These are phyloP conservation scores for Calonectria pauciramosa DNA, from an alignment of 2,329 filamentous ascomycete genomes.

Conservation along the genomic window DNA sequence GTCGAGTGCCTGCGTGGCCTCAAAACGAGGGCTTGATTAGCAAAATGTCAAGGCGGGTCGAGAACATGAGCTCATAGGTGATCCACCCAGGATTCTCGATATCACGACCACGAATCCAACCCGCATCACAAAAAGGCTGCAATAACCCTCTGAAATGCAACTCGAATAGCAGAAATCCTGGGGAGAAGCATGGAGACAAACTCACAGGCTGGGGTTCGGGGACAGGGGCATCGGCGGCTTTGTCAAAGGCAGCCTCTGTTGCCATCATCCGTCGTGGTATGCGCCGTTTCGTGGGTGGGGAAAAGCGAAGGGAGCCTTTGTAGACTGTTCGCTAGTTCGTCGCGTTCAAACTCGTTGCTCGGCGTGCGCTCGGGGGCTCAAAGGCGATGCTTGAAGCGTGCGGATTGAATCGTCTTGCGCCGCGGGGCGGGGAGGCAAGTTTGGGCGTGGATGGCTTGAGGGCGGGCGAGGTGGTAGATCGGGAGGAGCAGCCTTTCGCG, in stretches of 20 bases:
- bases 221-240: constrained; percentile 67
- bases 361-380: constrained; percentile 34
- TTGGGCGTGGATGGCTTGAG: constrained; percentile 27
- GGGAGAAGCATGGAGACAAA: constrained; percentile 29
- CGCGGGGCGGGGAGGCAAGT: constrained; percentile 27
- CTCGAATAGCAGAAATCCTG: background rate
- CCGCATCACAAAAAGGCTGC: background rate
- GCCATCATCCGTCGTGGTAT: constrained; percentile 73
- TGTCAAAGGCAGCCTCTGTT: constrained; percentile 70
- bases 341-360: constrained; percentile 31
- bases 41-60: constrained; percentile 18
- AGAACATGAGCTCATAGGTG: constrained; percentile 11
- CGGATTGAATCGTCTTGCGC: constrained; percentile 27
- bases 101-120: background rate
- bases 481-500: background rate
- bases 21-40: constrained; percentile 31
- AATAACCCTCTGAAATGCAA: background rate
- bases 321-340: constrained; percentile 41
- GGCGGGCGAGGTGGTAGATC: constrained; percentile 15
- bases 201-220: constrained; percentile 62
- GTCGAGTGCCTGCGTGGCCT: constrained; percentile 49
- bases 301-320: constrained; percentile 46
- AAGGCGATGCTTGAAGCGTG: constrained; percentile 25
- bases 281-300: constrained; percentile 48
- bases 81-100: background rate